Percentiles rank a stretch among this genome's conserved stretches.
Evolutionary conservation across 129 eudicot species (phyloP).

Genomic region (Calendula officinalis): DNA sequence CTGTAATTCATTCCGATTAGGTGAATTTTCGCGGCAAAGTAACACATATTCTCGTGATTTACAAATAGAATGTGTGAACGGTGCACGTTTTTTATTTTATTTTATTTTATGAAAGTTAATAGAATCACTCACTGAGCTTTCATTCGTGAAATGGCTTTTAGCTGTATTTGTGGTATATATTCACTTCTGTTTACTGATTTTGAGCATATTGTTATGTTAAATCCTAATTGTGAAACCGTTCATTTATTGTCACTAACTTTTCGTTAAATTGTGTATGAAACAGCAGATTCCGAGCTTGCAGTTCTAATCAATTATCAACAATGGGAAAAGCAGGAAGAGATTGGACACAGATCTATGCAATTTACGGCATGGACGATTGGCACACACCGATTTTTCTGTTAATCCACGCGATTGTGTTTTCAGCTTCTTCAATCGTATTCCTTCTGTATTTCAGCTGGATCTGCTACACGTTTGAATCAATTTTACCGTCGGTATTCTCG

Average conservation of each 20-base stretch:
- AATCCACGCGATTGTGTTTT: conserved; percentile 53
- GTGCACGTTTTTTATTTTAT: not conserved
- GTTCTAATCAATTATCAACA: not conserved
- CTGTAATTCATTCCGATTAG: conserved; percentile 13
- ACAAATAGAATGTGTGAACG: conserved; percentile 16
- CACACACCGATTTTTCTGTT: conserved; percentile 70
- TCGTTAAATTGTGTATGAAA: not conserved
- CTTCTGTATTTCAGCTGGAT: conserved; percentile 59
- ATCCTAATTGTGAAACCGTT: not conserved
- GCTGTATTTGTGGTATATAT: conserved; percentile 19
- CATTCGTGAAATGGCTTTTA: conserved; percentile 17
- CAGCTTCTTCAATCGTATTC: conserved; percentile 52
- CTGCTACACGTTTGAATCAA: conserved; percentile 42
- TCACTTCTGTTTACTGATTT: conserved; percentile 8
- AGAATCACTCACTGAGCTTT: conserved; percentile 24
- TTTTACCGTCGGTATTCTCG: conserved; percentile 41
- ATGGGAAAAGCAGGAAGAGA: conserved; percentile 86
- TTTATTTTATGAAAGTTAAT: conserved; percentile 8
- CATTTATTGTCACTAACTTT: not conserved
- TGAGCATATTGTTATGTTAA: not conserved
- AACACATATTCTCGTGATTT: conserved; percentile 24
- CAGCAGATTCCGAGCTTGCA: conserved; percentile 14
- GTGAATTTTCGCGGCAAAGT: conserved; percentile 27
- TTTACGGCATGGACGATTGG: conserved; percentile 85
- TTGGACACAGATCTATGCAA: conserved; percentile 92